Percentiles rank a stretch among this genome's conserved stretches.
phyloP scores from a whole-genome alignment of 1,139 yeast species.

The Debaryomyces sp. region DNA sequence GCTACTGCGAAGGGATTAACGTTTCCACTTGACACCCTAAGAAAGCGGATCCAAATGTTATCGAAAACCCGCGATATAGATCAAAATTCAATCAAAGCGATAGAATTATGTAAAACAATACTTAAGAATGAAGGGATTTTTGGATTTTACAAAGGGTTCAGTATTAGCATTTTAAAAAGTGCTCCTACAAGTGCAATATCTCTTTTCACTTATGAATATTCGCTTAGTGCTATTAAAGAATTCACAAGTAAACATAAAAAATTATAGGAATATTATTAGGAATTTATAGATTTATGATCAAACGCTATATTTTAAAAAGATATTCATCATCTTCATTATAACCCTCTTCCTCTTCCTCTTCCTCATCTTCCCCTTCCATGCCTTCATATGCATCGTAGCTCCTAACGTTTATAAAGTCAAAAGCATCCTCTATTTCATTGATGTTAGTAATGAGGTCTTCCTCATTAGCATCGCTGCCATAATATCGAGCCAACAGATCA shows the following conservation, averaged over 20 bases:
- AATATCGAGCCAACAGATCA: slow-evolving; percentile 38
- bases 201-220: slow-evolving; percentile 66
- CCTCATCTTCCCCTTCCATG: slow-evolving; percentile 15
- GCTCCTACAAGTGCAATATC: slow-evolving; percentile 85
- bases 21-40: slow-evolving; percentile 83
- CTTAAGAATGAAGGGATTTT: slow-evolving; percentile 56
- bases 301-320: slow-evolving; percentile 28
- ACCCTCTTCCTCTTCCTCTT: slow-evolving; percentile 17
- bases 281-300: slow-evolving; percentile 1
- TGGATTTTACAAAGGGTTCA: slow-evolving; percentile 76
- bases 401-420: slow-evolving; percentile 30
- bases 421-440: slow-evolving; percentile 19
- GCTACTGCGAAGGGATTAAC: slow-evolving; percentile 68
- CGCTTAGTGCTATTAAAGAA: slow-evolving; percentile 17
- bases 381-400: slow-evolving; percentile 20
- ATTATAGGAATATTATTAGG: neutral
- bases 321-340: slow-evolving; percentile 35
- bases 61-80: slow-evolving; percentile 23
- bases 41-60: slow-evolving; percentile 77
- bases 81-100: slow-evolving; percentile 17
- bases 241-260: slow-evolving; percentile 4
- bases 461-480: slow-evolving; percentile 24
- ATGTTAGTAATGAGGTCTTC: slow-evolving; percentile 22
- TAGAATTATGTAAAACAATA: slow-evolving; percentile 32
- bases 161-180: slow-evolving; percentile 69